Evolutionary conservation across 768 basidiomycete genomes (phyloP).

Genomic region (Podaxis sp.): DNA sequence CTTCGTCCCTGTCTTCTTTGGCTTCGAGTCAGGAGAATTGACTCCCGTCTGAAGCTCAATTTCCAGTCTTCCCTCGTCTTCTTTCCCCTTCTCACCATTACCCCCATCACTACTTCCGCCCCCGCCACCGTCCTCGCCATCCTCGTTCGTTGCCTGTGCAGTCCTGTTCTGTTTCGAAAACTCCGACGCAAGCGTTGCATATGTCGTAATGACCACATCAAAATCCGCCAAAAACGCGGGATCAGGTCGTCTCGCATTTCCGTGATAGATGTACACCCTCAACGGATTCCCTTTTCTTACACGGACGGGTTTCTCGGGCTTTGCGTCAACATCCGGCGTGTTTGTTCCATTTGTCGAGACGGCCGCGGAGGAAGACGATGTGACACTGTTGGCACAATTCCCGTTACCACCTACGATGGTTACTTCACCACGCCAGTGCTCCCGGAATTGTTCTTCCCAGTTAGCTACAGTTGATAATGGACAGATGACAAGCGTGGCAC

Average conservation of each 20-base stretch:
- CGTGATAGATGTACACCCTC: slow-evolving; percentile 96
- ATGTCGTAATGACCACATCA: slow-evolving; percentile 97
- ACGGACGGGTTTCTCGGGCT: slow-evolving; percentile 31
- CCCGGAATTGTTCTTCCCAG: slow-evolving; percentile 98
- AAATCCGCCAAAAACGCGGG: slow-evolving; percentile 88
- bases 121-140: slow-evolving; percentile 69
- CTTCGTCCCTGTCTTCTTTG: slow-evolving; percentile 68
- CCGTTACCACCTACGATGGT: slow-evolving; percentile 78
- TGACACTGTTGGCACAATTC: slow-evolving; percentile 35
- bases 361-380: slow-evolving; percentile 26
- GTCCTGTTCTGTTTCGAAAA: slow-evolving; percentile 86
- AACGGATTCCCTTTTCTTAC: slow-evolving; percentile 50
- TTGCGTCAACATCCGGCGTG: slow-evolving; percentile 28
- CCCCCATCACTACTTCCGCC: slow-evolving; percentile 65
- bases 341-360: slow-evolving; percentile 16
- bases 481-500: slow-evolving; percentile 94
- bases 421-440: slow-evolving; percentile 93
- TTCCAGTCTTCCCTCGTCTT: slow-evolving; percentile 38
- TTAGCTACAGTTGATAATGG: slow-evolving; percentile 96
- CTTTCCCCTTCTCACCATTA: slow-evolving; percentile 61
- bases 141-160: slow-evolving; percentile 52
- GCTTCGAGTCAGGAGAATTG: slow-evolving; percentile 48
- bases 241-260: slow-evolving; percentile 82
- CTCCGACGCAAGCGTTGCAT: slow-evolving; percentile 92
- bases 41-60: neutral